Percentiles rank a stretch among this genome's conserved stretches.
Evolutionary conservation across 345 rosid genomes (phyloP).

Genomic region (Salix udensis): DNA sequence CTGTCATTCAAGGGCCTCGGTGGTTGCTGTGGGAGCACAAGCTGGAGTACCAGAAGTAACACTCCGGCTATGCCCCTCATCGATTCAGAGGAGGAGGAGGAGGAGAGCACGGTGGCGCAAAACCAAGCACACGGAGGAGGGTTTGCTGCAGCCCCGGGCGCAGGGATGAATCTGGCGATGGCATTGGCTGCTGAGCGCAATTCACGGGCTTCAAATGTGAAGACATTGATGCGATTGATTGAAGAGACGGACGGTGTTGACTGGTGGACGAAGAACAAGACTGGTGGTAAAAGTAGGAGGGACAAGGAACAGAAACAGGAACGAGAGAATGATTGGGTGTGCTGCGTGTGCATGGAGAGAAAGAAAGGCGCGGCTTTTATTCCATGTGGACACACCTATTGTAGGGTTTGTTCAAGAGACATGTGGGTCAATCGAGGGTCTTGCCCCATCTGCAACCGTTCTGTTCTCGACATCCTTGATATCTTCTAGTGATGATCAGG

Average conservation of each 20-base stretch:
- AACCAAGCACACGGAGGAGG: background rate
- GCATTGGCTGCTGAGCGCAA: conserved; percentile 81
- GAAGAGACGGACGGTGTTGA: conserved; percentile 70
- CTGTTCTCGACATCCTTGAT: conserved; percentile 69
- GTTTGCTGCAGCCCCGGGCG: background rate
- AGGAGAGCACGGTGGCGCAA: conserved; percentile 12
- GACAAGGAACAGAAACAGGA: background rate
- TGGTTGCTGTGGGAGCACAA: conserved; percentile 56
- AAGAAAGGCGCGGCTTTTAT: conserved; percentile 86
- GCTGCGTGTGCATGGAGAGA: conserved; percentile 96
- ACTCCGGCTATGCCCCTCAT: conserved; percentile 32
- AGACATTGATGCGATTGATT: conserved; percentile 71
- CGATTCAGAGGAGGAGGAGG: conserved; percentile 19
- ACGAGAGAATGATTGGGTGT: conserved; percentile 43
- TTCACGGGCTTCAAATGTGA: conserved; percentile 30
- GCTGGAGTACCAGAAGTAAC: conserved; percentile 29
- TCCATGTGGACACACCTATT: conserved; percentile 86
- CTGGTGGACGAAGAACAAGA: conserved; percentile 24
- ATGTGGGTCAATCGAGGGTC: conserved; percentile 56
- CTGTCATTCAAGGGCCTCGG: conserved; percentile 58
- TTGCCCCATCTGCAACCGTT: conserved; percentile 77
- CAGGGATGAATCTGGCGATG: conserved; percentile 65
- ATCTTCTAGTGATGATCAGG: conserved; percentile 39
- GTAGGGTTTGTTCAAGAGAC: conserved; percentile 74
- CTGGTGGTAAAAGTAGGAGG: background rate